Evolutionary conservation across 2,329 filamentous ascomycete genomes (phyloP).

Genomic region (Ramularia collo-cygni): DNA sequence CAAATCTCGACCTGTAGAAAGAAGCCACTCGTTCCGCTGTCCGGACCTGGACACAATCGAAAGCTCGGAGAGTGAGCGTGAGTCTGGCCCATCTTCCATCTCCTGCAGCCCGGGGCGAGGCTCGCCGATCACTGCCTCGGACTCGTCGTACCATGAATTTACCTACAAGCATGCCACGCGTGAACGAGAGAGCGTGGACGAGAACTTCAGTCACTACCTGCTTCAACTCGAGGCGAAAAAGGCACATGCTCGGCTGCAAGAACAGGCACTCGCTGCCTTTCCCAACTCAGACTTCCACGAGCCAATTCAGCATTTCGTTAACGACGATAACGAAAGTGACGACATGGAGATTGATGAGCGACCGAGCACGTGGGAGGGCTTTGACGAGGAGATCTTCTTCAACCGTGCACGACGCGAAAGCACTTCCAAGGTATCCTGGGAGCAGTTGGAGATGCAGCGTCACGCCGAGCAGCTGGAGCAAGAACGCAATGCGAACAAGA

Average conservation of each 20-base stretch:
- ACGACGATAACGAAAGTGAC: conserved; percentile 40
- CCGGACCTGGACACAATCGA: conserved; percentile 56
- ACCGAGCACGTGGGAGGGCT: conserved; percentile 31
- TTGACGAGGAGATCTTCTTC: conserved; percentile 33
- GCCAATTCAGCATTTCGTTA: conserved; percentile 64
- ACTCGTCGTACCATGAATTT: conserved; percentile 40
- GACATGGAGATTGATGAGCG: conserved; percentile 31
- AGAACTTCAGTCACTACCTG: conserved; percentile 67
- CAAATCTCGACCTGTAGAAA: conserved; percentile 27
- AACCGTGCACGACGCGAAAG: conserved; percentile 47
- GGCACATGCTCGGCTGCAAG: conserved; percentile 71
- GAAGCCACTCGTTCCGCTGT: conserved; percentile 51
- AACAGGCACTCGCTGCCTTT: conserved; percentile 69
- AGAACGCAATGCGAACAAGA: conserved; percentile 39
- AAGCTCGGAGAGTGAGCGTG: conserved; percentile 42
- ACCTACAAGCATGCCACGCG: conserved; percentile 51
- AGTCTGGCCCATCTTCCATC: conserved; percentile 39
- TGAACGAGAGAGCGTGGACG: conserved; percentile 61
- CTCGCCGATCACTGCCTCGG: conserved; percentile 41
- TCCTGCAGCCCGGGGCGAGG: conserved; percentile 31
- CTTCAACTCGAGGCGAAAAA: conserved; percentile 73
- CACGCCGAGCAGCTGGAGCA: conserved; percentile 61
- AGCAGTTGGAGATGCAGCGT: conserved; percentile 72
- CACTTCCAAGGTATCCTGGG: conserved; percentile 61
- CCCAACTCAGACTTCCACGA: conserved; percentile 64